phyloP scores from a whole-genome alignment of 164 flowering plant genomes.

The Warburgia ugandensis region DNA sequence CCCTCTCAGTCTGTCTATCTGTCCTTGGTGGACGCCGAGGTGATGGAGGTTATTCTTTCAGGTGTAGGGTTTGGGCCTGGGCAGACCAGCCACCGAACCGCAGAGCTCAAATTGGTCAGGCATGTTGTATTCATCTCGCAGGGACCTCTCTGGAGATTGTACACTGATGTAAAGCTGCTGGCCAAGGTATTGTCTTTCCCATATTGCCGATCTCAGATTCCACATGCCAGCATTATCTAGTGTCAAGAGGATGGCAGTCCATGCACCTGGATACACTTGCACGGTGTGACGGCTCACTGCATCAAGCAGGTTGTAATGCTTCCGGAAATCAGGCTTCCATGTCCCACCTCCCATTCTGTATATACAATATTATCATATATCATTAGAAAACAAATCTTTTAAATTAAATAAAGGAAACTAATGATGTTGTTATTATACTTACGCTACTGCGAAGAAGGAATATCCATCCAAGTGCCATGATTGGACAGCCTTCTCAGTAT shows the following conservation, averaged over 20 bases:
- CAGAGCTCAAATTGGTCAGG: conserved; percentile 25
- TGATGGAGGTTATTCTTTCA: too few relatives aligned
- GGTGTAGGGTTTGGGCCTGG: conserved; percentile 33
- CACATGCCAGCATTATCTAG: conserved; percentile 53
- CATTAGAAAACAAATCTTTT: too few relatives aligned
- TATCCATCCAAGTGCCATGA: conserved; percentile 43
- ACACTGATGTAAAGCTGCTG: conserved; percentile 44
- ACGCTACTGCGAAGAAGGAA: conserved; percentile 48
- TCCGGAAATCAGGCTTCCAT: conserved; percentile 42
- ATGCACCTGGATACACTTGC: conserved; percentile 44
- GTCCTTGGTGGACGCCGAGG: too few relatives aligned
- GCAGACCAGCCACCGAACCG: conserved; percentile 33
- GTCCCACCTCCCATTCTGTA: conserved; percentile 34
- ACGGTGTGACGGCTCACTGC: conserved; percentile 43
- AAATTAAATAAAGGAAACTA: not conserved
- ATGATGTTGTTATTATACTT: conserved; percentile 7
- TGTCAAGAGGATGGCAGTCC: conserved; percentile 46
- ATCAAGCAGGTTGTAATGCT: conserved; percentile 42
- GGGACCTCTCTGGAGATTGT: conserved; percentile 32
- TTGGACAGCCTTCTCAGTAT: conserved; percentile 39
- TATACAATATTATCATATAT: too few relatives aligned
- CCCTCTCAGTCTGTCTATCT: too few relatives aligned
- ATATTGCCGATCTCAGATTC: conserved; percentile 29
- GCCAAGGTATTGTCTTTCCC: conserved; percentile 40
- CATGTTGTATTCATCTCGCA: conserved; percentile 39